Conservation (phyloP, 2,329 filamentous ascomycete species). For the Phyllosticta citriasiana region DNA sequence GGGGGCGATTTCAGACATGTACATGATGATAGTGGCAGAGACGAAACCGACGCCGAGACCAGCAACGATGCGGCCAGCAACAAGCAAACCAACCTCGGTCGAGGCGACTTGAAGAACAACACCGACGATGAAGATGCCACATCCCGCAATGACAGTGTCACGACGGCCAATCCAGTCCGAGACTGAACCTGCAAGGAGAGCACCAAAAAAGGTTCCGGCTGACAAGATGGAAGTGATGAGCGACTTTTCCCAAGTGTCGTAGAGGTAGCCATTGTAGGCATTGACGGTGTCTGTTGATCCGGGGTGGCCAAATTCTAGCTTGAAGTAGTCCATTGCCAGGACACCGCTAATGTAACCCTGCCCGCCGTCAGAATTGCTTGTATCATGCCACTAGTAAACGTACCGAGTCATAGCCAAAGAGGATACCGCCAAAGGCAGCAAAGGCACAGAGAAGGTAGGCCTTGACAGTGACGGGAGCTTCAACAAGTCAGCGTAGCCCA, state of each 20-base stretch:
- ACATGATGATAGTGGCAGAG: conserved; percentile 52
- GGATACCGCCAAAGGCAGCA: conserved; percentile 48
- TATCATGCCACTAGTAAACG: neutral
- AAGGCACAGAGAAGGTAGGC: conserved; percentile 38
- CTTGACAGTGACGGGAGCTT: conserved; percentile 39
- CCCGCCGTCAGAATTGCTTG: neutral
- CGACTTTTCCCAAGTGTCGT: conserved; percentile 36
- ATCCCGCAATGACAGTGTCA: conserved; percentile 50
- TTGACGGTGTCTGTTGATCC: conserved; percentile 47
- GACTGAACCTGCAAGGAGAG: conserved; percentile 47
- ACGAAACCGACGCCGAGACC: conserved; percentile 65
- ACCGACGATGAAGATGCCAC: conserved; percentile 49
- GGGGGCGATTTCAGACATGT: conserved; percentile 70
- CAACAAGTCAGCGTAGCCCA: conserved; percentile 34
- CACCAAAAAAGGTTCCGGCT: conserved; percentile 67
- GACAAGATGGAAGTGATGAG: conserved; percentile 66
- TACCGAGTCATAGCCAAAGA: conserved; percentile 68
- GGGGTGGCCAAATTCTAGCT: conserved; percentile 55
- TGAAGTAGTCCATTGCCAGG: conserved; percentile 38
- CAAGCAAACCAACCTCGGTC: conserved; percentile 51
- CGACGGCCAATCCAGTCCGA: conserved; percentile 59
- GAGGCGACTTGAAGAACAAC: conserved; percentile 51
- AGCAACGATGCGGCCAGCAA: conserved; percentile 63
- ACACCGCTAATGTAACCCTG: conserved; percentile 60
- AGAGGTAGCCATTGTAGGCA: conserved; percentile 49